These are phyloP conservation scores for Thielaviopsis musarum DNA, from an alignment of 2,329 filamentous ascomycete species.

Conservation along the genomic window DNA sequence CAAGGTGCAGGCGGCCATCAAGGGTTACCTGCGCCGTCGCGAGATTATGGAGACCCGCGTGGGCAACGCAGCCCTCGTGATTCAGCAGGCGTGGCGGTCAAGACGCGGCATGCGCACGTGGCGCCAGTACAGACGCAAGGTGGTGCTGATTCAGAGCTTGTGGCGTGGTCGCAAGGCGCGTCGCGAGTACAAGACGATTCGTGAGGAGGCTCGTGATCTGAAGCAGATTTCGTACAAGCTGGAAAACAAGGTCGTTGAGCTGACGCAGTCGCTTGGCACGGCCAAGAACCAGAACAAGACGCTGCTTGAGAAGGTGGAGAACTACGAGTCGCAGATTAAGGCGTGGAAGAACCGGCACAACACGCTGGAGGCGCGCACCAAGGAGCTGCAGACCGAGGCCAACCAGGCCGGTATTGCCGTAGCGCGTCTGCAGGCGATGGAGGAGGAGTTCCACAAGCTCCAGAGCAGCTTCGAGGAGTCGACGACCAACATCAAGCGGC, in stretches of 20 bases:
- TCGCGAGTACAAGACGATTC: constrained; percentile 71
- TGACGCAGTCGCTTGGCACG: constrained; percentile 82
- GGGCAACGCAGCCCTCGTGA: constrained; percentile 77
- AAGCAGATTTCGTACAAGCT: constrained; percentile 99
- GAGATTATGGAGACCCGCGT: constrained; percentile 87
- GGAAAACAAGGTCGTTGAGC: constrained; percentile 97
- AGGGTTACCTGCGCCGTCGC: constrained; percentile 80
- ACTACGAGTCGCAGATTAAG: constrained; percentile 89
- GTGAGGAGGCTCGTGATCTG: constrained; percentile 91
- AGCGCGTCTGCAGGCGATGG: constrained; percentile 76
- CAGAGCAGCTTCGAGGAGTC: constrained; percentile 84
- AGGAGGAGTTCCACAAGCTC: constrained; percentile 87
- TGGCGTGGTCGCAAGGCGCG: constrained; percentile 78
- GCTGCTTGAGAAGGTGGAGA: constrained; percentile 75
- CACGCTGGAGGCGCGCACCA: constrained; percentile 71
- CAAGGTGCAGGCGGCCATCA: constrained; percentile 74
- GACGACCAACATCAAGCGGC: constrained; percentile 71
- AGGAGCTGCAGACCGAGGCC: constrained; percentile 88
- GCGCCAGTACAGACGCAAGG: constrained; percentile 79
- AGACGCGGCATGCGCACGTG: constrained; percentile 63
- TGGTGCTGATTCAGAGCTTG: constrained; percentile 76
- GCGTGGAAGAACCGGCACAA: constrained; percentile 91
- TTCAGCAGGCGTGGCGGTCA: constrained; percentile 80
- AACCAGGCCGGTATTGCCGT: constrained; percentile 95
- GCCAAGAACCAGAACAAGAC: constrained; percentile 92